A percentile compares a stretch with the other conserved stretches of the same genome.
phyloP scores from a whole-genome alignment of 2,329 filamentous ascomycete species.

The Neopestalotiopsis rosae region DNA sequence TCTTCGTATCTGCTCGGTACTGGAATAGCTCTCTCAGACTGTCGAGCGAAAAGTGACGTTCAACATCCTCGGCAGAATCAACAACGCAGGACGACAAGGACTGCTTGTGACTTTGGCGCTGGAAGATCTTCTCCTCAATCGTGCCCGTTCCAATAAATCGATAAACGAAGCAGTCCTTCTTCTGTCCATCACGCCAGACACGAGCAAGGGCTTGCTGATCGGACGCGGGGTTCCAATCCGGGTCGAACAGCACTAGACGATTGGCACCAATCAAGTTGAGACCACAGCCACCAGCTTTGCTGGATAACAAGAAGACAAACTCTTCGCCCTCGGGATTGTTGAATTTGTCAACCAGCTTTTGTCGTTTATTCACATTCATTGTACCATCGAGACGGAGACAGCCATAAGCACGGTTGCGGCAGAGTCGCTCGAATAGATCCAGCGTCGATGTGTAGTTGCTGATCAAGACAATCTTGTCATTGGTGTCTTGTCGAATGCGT shows the following conservation, averaged over 20 bases:
- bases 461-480: slow-evolving; percentile 98
- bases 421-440: slow-evolving; percentile 91
- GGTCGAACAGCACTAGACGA: slow-evolving; percentile 88
- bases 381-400: slow-evolving; percentile 90
- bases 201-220: slow-evolving; percentile 96
- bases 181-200: slow-evolving; percentile 98
- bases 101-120: slow-evolving; percentile 97
- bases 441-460: slow-evolving; percentile 98
- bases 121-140: slow-evolving; percentile 99
- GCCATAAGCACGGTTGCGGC: slow-evolving; percentile 83
- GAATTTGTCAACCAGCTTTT: slow-evolving; percentile 97
- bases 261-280: slow-evolving; percentile 83
- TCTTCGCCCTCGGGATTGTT: slow-evolving; percentile 90
- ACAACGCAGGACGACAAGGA: slow-evolving; percentile 95
- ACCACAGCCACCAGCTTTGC: slow-evolving; percentile 95
- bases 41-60: slow-evolving; percentile 93
- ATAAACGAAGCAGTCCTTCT: slow-evolving; percentile 99
- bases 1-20: slow-evolving; percentile 82
- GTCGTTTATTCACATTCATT: slow-evolving; percentile 96
- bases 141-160: slow-evolving; percentile 98
- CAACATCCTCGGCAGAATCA: slow-evolving; percentile 94
- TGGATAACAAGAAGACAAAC: slow-evolving; percentile 94
- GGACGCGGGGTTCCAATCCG: slow-evolving; percentile 96
- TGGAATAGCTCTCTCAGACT: slow-evolving; percentile 92
- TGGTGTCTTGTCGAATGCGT: slow-evolving; percentile 92